Conservation (phyloP, 495 filamentous ascomycete species). For the Hypoxylon cercidicola region DNA sequence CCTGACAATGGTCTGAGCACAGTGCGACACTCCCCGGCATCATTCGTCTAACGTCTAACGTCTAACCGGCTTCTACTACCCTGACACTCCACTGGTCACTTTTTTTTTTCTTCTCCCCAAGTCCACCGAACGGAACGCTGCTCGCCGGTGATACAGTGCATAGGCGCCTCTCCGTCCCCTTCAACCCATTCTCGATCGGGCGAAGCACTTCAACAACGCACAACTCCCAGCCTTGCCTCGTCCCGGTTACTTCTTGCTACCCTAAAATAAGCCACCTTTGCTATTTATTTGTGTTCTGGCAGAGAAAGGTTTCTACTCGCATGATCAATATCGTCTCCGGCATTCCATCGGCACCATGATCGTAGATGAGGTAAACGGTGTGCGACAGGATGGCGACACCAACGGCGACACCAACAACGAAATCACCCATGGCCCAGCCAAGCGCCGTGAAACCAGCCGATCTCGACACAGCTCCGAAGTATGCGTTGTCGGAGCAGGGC, state of each 20-base stretch:
- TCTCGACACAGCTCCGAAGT: constrained; percentile 60
- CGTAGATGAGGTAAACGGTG: constrained; percentile 39
- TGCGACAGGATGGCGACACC: constrained; percentile 40
- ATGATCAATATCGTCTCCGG: constrained; percentile 24
- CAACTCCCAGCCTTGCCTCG: constrained; percentile 7
- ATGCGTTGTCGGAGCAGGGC: constrained; percentile 75
- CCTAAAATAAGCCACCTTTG: constrained; percentile 33
- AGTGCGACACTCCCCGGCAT: constrained; percentile 35
- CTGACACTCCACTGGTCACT: not conserved
- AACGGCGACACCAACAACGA: constrained; percentile 38
- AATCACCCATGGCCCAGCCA: constrained; percentile 38
- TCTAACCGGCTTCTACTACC: not conserved
- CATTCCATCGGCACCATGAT: constrained; percentile 31
- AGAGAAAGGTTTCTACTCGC: constrained; percentile 27
- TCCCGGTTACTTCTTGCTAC: constrained; percentile 27
- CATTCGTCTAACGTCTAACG: constrained; percentile 11
- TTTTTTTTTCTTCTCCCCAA: not conserved
- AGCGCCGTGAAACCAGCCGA: constrained; percentile 42
- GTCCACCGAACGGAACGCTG: constrained; percentile 30
- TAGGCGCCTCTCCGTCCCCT: not conserved
- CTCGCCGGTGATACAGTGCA: constrained; percentile 35
- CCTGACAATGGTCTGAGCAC: constrained; percentile 45
- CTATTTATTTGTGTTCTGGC: constrained; percentile 21
- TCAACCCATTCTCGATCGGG: constrained; percentile 36
- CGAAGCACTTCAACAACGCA: constrained; percentile 21